These are phyloP conservation scores for Aspergillus ruber DNA, from an alignment of 2,329 filamentous ascomycete species.

Conservation along the genomic window DNA sequence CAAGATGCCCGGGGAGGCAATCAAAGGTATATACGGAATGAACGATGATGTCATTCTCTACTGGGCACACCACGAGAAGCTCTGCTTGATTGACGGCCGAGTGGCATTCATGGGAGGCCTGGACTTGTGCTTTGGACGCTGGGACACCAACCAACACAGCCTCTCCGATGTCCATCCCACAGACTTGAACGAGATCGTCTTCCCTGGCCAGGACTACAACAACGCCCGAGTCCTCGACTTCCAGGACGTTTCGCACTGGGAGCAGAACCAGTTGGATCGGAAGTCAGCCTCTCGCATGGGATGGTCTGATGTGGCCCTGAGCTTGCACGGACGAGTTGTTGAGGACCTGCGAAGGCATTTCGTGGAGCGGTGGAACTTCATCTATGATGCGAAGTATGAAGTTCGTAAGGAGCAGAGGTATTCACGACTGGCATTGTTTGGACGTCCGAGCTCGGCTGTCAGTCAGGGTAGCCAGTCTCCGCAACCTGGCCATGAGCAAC, in stretches of 20 bases:
- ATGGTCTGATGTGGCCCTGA: slow-evolving; percentile 82
- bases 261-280: slow-evolving; percentile 80
- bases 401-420: slow-evolving; percentile 50
- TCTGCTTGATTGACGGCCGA: slow-evolving; percentile 72
- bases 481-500: slow-evolving; percentile 12
- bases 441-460: slow-evolving; percentile 22
- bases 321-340: slow-evolving; percentile 66
- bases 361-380: slow-evolving; percentile 84
- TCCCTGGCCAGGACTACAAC: slow-evolving; percentile 89
- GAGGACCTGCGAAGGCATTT: slow-evolving; percentile 73
- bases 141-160: slow-evolving; percentile 80
- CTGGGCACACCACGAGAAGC: slow-evolving; percentile 92
- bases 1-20: slow-evolving; percentile 63
- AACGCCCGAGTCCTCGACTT: slow-evolving; percentile 82
- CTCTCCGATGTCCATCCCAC: slow-evolving; percentile 78
- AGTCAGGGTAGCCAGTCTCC: slow-evolving; percentile 15
- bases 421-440: slow-evolving; percentile 29
- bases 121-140: slow-evolving; percentile 81
- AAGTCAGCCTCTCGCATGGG: slow-evolving; percentile 79
- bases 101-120: slow-evolving; percentile 87
- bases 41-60: slow-evolving; percentile 76
- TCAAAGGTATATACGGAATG: slow-evolving; percentile 76
- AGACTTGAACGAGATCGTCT: slow-evolving; percentile 68
- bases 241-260: slow-evolving; percentile 67
- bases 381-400: slow-evolving; percentile 75